phyloP scores from a whole-genome alignment of 2,329 filamentous ascomycete genomes.

The Pseudocercospora crystallina region DNA sequence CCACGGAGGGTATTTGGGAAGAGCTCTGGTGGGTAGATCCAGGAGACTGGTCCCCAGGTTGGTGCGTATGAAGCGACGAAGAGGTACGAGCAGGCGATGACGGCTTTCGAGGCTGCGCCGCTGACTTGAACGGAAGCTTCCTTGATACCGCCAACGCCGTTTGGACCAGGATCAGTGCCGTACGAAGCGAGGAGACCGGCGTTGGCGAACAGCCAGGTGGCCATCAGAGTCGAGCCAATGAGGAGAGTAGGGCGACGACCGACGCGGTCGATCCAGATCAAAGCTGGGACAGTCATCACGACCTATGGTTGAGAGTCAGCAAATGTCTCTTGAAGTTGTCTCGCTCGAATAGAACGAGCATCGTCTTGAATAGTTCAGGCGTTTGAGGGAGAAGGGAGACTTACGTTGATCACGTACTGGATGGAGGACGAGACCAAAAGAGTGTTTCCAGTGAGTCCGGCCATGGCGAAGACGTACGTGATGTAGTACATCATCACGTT shows the following conservation, averaged over 20 bases:
- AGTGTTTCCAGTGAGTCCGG: conserved; percentile 56
- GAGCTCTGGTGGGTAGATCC: conserved; percentile 66
- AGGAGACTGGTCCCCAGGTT: conserved; percentile 57
- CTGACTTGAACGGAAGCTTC: conserved; percentile 42
- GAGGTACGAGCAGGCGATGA: conserved; percentile 67
- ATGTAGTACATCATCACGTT: conserved; percentile 23
- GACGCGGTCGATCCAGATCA: conserved; percentile 73
- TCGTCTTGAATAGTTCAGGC: too few species aligned
- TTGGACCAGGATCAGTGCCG: conserved; percentile 43
- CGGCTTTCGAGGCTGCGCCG: conserved; percentile 40
- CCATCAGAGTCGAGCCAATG: conserved; percentile 65
- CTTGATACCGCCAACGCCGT: conserved; percentile 39
- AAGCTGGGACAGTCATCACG: conserved; percentile 69
- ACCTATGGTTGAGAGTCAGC: conserved; percentile 30
- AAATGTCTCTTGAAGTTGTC: too few species aligned
- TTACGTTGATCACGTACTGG: conserved; percentile 75
- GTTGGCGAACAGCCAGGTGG: conserved; percentile 60
- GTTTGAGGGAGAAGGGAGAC: too few species aligned
- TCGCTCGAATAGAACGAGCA: too few species aligned
- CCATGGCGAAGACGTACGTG: conserved; percentile 70
- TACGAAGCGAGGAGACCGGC: conserved; percentile 63
- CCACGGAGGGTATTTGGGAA: conserved; percentile 63
- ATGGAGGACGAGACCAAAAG: conserved; percentile 67
- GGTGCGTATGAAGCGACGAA: conserved; percentile 67
- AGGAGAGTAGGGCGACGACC: conserved; percentile 69